These are phyloP conservation scores for Trichoderma sp. DNA, from an alignment of 2,329 filamentous ascomycete species.

Conservation along the genomic window DNA sequence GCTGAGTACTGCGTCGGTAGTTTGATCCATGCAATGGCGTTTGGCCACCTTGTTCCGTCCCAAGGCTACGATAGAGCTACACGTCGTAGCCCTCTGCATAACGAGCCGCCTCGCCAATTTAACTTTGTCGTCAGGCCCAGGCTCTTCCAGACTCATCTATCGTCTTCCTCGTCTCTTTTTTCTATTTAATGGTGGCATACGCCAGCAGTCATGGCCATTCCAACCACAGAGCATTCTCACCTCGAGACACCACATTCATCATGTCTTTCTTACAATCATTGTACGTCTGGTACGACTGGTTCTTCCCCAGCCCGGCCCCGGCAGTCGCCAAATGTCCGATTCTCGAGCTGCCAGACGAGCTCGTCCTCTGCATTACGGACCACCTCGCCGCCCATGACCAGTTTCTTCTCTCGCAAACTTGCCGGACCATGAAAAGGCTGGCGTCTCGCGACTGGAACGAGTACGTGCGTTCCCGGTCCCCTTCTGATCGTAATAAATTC, in stretches of 20 bases:
- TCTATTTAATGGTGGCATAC: neutral
- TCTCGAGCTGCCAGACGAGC: neutral
- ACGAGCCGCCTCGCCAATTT: neutral
- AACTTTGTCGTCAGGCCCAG: neutral
- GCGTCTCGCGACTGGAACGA: neutral
- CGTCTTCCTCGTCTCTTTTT: neutral
- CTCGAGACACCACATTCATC: neutral
- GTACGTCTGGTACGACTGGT: neutral
- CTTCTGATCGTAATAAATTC: neutral
- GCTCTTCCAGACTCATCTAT: neutral
- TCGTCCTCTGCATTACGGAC: neutral
- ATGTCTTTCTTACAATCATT: neutral
- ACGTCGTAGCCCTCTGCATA: neutral
- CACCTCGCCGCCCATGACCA: neutral
- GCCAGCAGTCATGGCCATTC: neutral
- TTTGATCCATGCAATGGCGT: neutral
- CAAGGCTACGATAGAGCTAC: neutral
- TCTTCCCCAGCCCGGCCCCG: neutral
- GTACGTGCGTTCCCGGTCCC: neutral
- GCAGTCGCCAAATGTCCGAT: neutral
- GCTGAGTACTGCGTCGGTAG: neutral
- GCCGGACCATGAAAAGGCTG: neutral
- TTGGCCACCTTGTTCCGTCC: neutral
- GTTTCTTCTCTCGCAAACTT: neutral
- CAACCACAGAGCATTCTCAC: neutral